Conservation (phyloP, 2,329 filamentous ascomycete genomes). For the Penicillium sp. region DNA sequence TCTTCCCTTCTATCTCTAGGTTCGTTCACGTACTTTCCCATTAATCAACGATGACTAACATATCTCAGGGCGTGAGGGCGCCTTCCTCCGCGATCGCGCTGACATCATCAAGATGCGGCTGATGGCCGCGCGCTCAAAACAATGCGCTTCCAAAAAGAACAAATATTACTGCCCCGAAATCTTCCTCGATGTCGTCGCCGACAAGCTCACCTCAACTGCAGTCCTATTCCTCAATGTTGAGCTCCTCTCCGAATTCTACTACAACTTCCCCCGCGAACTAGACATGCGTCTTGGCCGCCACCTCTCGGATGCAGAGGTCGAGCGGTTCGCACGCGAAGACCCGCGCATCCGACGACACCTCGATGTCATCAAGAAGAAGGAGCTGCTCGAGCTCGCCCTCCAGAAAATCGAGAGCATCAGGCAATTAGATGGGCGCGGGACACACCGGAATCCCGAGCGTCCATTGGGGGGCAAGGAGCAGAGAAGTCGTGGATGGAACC, state of each 20-base stretch:
- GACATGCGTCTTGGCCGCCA: slow-evolving; percentile 84
- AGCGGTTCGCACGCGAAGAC: slow-evolving; percentile 91
- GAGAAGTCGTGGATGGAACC: slow-evolving; percentile 47
- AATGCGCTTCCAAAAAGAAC: slow-evolving; percentile 81
- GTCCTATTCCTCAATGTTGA: slow-evolving; percentile 98
- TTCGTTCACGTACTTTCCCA: slow-evolving; percentile 47
- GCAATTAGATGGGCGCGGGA: slow-evolving; percentile 77
- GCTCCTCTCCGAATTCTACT: slow-evolving; percentile 94
- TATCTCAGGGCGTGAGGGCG: slow-evolving; percentile 77
- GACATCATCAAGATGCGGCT: slow-evolving; percentile 91
- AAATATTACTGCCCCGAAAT: slow-evolving; percentile 98
- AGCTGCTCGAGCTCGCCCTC: slow-evolving; percentile 87
- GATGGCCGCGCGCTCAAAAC: slow-evolving; percentile 84
- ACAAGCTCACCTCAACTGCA: slow-evolving; percentile 91
- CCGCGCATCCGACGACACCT: slow-evolving; percentile 86
- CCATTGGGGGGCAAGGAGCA: slow-evolving; percentile 42
- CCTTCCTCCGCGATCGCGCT: slow-evolving; percentile 90
- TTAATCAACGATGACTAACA: slow-evolving; percentile 8
- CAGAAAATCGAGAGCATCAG: slow-evolving; percentile 94
- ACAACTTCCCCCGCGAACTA: slow-evolving; percentile 92
- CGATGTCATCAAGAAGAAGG: slow-evolving; percentile 90
- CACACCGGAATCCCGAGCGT: slow-evolving; percentile 53
- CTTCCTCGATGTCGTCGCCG: slow-evolving; percentile 95
- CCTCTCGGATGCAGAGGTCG: slow-evolving; percentile 77
- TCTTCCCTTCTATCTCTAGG: slow-evolving; percentile 82